Base-by-base conservation (phyloP, 331 rosid species). In the Dryas integrifolia region DNA sequence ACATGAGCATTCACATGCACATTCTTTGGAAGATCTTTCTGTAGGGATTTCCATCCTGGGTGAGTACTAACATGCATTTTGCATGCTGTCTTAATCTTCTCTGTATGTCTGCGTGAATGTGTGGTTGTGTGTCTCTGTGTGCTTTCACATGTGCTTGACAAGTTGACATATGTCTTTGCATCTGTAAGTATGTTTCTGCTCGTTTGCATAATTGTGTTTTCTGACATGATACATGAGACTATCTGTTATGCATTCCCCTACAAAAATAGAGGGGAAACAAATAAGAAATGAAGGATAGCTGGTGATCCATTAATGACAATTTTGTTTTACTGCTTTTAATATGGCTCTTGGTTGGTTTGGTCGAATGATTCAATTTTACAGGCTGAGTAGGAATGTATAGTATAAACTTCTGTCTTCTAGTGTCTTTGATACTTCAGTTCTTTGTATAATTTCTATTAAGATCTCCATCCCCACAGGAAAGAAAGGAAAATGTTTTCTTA, bases 1-100 rank as follows among this genome's bases (percentile, higher is more conserved):
- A 73, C 85, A 84, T 64, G 82, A 80, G 16, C 87, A 72, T 50
- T 77, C 82, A 16, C 97, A 93, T 79, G 63, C 97, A 10, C 98
- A 94, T 85, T 89, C 98, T 76, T 66, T 94, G 65, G 85, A 89
- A 26, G 98, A 91, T 85, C 97, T 94, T 68, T 88, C 96, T 50
- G 87, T 86, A 40, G 97, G 98, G 81, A 18, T 91, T 46, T 88
- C 97, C 11, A 60, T 94, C 80, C 87, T 94, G 53, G 98, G 98
- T 89, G 71, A 80, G 98, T 87, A 67, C 47, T 47, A 5, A 58
- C 18, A 35, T 49, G 18, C 39, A 40, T 35, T 7, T 5, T 55
- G 38, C 48, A 18, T 55, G 49, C 41, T 71, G 58, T 57, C 10
- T 58, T 55, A 71, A 39, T 38, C 49, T 5, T 69, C n/a, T 65